A percentile compares a stretch with the other conserved stretches of the same genome.
Conservation (phyloP, 805 yeast species). For the Cyberlindnera mycetangii region DNA sequence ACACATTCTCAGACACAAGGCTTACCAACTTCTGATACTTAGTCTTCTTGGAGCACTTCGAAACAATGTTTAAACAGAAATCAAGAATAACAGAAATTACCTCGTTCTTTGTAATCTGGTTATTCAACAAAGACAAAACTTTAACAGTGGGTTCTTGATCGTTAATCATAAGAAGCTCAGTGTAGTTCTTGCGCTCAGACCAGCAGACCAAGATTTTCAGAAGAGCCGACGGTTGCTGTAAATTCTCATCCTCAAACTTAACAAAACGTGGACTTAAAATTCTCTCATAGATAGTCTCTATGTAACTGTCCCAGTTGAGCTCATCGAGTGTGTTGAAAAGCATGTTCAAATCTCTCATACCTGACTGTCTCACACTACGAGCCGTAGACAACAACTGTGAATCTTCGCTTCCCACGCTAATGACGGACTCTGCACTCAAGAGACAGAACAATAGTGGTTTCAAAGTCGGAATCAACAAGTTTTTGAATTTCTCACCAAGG, state of each 20-base stretch:
- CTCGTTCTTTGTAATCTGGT: conserved; percentile 59
- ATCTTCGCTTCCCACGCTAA: conserved; percentile 23
- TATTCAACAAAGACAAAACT: conserved; percentile 51
- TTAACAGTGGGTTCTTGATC: conserved; percentile 53
- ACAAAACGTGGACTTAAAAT: conserved; percentile 64
- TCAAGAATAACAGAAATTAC: conserved; percentile 57
- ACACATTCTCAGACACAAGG: conserved; percentile 54
- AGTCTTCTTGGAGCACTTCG: conserved; percentile 36
- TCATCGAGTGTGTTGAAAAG: conserved; percentile 54
- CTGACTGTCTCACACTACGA: conserved; percentile 59
- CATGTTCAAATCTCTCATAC: conserved; percentile 59
- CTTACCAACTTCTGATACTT: conserved; percentile 50
- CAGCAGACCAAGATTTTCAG: conserved; percentile 63
- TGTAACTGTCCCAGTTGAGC: conserved; percentile 55
- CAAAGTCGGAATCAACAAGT: conserved; percentile 36
- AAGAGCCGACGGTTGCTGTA: conserved; percentile 79
- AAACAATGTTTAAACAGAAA: conserved; percentile 47
- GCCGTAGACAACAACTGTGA: conserved; percentile 35
- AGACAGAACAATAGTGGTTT: conserved; percentile 41
- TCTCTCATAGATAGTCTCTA: conserved; percentile 46
- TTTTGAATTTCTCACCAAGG: conserved; percentile 55
- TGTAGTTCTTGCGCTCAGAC: conserved; percentile 45
- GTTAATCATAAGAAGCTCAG: conserved; percentile 53
- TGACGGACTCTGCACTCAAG: conserved; percentile 47
- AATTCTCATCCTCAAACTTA: conserved; percentile 70